A percentile compares a stretch with the other conserved stretches of the same genome.
phyloP scores from a whole-genome alignment of 257 asterid genomes.

The Perilla frutescens region DNA sequence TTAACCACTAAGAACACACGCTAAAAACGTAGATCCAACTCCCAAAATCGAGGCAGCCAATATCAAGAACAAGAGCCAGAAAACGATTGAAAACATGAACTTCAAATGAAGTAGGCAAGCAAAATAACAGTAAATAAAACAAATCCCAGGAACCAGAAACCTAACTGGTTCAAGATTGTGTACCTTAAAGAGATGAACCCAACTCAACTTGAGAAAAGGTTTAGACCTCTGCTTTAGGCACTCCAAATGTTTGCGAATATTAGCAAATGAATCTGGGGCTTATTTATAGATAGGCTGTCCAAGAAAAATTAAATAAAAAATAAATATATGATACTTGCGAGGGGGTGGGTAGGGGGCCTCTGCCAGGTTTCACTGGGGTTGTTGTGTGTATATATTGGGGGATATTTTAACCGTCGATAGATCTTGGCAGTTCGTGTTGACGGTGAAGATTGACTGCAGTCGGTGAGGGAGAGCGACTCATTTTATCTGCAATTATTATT shows the following conservation, averaged over 20 bases:
- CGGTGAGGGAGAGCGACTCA: slow-evolving; percentile 38
- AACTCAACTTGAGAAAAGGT: slow-evolving; percentile 33
- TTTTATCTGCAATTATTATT: neutral
- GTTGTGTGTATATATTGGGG: slow-evolving; percentile 23
- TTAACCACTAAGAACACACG: neutral
- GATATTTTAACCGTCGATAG: slow-evolving; percentile 36
- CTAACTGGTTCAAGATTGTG: neutral
- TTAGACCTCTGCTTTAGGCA: neutral
- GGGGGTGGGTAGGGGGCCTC: neutral
- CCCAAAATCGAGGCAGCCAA: neutral
- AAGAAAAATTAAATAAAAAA: neutral
- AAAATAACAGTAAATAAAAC: neutral
- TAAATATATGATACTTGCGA: neutral
- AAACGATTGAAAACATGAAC: neutral
- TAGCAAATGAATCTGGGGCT: slow-evolving; percentile 20
- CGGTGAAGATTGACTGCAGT: slow-evolving; percentile 38
- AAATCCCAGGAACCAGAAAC: slow-evolving; percentile 25
- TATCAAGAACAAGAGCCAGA: slow-evolving; percentile 22
- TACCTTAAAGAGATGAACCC: slow-evolving; percentile 37
- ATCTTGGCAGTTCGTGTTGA: neutral
- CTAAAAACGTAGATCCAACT: neutral
- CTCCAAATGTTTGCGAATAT: slow-evolving; percentile 37
- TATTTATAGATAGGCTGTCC: slow-evolving; percentile 40
- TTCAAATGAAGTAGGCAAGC: neutral
- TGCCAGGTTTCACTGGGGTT: slow-evolving; percentile 11